Base-by-base conservation (phyloP, 352 stramenopile species). In the Pythium sp. region DNA sequence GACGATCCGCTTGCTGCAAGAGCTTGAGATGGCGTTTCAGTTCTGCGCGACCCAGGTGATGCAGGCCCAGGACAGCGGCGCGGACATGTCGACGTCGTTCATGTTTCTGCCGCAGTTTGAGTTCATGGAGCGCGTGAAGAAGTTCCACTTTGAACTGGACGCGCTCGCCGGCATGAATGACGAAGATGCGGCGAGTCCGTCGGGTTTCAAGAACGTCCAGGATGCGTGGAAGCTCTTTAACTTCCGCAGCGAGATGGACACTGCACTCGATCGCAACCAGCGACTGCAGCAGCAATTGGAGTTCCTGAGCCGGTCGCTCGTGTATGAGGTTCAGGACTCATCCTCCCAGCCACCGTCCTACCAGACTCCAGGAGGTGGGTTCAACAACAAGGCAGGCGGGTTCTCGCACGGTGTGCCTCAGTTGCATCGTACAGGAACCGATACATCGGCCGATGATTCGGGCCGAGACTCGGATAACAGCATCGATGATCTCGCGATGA, bases 91-190 rank as follows among this genome's bases (percentile, higher is more conserved):
- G 2, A 49, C 66, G 55, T 65, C 71, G n/a, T 81, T 78, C 62
- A 86, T 81, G 70, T 73, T 92, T 53, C 65, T 90, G 30, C 84
- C 84, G 22, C 82, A 92, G 58, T 73, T 87, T 64, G 80, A 90
- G 72, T 82, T 92, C 61, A 87, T 92, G 73, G 82, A 89, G 53
- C 82, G 82, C 57, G 82, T 91, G 12, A 92, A 91, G 70, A 75
- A 78, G 47, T 86, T 91, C 55, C 82, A 91, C 61, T 60, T 64
- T 7, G 82, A 90, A 18, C 62, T 88, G 0, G 76, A 86, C 22
- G 58, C 69, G 5, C 43, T 84, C 14, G 65, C 67, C 24, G 74
- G 74, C 14, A 62, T 74, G 28, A 71, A 64, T 3, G 71, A 76
- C 6, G 71, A 54, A 24, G 49, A 55, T 24, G 26, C 32, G 1